Evolutionary conservation across 306 rosid species (phyloP), one percentile per base, ranked within the genome.

Genomic region (Casuarina equisetifolia): DNA sequence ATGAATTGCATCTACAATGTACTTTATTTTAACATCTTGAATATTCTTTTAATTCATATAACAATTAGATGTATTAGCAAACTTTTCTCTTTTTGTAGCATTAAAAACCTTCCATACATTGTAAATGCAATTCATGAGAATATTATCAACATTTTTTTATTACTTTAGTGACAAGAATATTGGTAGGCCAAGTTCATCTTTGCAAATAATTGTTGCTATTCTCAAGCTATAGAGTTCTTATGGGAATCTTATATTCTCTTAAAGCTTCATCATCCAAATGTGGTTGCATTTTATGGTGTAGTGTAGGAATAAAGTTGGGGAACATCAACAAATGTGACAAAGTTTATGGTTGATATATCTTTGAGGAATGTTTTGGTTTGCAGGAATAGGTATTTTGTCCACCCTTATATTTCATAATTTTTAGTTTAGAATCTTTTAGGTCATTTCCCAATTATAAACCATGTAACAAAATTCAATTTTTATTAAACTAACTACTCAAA

Each of bases 251-350:
- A 85, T 81, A 93, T 93, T 78, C 97, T 91, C 75, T 93, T 96
- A 70, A 91, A 91, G 88, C 97, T 93, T 86, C 96, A 93, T 78
- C 97, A 93, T 85, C 97, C 97, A 74, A 93, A 93, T 85, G 97
- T 93, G 42, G 94, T 93, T 19, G 94, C 97, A 48, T 93, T 93
- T 75, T 93, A 93, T 85, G 97, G 97, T 73, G 94, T 93, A 44
- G 97, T 93, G 80, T 92, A 89, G 82, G 96, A 93, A 84, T 96
- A 96, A 62, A 92, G 94, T 12, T 96, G 97, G 58, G 94, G 86
- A 55, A 93, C 96, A 44, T 82, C 91, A 52, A 96, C 97, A 9
- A 91, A 94, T 16, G 96, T 93, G 63, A 76, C 97, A 7, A 96
- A 93, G 79, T 93, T 52, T 85, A 93, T 91, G 97, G 97, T 93